Percentiles rank a stretch among this genome's conserved stretches.
Evolutionary conservation across 768 basidiomycete genomes (phyloP).

Genomic region (Tylopilus felleus): DNA sequence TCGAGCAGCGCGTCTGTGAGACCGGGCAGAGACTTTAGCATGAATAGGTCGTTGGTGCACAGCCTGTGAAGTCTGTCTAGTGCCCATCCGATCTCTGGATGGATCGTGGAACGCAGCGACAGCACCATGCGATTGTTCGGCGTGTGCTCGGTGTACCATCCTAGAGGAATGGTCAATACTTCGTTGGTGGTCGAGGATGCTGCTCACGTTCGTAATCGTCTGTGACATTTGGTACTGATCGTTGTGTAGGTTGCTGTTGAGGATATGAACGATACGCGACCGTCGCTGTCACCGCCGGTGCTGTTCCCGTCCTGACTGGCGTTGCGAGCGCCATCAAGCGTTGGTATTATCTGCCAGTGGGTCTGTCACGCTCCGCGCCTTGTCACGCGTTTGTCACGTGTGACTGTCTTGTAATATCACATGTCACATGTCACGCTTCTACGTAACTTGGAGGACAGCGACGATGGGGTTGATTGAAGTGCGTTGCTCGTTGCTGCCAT

Average conservation of each 20-base stretch:
- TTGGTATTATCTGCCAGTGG: too few relatives aligned
- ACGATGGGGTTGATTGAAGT: conserved; percentile 61
- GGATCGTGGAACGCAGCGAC: conserved; percentile 78
- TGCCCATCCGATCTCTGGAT: conserved; percentile 84
- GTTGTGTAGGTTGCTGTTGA: conserved; percentile 17
- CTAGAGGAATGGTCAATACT: conserved; percentile 35
- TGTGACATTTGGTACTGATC: conserved; percentile 44
- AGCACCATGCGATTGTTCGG: conserved; percentile 89
- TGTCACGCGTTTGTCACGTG: conserved; percentile 25
- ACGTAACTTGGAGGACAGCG: too few relatives aligned
- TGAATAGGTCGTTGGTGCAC: conserved; percentile 75
- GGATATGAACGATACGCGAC: conserved; percentile 26
- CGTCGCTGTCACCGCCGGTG: conserved; percentile 12
- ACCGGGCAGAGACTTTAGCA: conserved; percentile 69
- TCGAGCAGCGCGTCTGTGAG: conserved; percentile 81
- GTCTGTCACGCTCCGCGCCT: conserved; percentile 14
- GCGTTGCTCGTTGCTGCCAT: conserved; percentile 4
- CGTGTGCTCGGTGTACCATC: conserved; percentile 82
- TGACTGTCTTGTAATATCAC: conserved; percentile 3
- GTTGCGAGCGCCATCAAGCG: conserved; percentile 28
- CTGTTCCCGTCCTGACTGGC: conserved; percentile 27
- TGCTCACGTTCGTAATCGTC: conserved; percentile 77
- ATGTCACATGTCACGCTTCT: conserved; percentile 18
- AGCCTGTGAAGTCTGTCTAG: conserved; percentile 81
- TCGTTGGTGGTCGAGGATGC: neutral